Base-by-base conservation (phyloP, 139 green algal species). In the Penium margaritaceum region DNA sequence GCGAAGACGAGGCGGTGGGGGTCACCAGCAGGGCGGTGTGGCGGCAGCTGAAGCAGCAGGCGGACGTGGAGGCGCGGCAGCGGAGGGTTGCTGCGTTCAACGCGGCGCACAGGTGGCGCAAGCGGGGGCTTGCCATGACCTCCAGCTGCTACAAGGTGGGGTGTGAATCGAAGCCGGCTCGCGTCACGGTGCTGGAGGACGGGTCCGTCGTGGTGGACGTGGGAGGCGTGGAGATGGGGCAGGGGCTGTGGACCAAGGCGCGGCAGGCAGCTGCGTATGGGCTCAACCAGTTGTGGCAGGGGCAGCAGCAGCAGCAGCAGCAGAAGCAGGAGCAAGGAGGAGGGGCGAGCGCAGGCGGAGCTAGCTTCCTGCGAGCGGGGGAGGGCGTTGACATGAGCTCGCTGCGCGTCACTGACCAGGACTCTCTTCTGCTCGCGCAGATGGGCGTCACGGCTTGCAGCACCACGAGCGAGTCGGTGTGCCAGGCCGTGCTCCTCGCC, bases 231-330 rank as follows among this genome's bases (percentile, higher is more conserved):
- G 92, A 97, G 86, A 97, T 98, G 93, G 93, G 93, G 0, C 93
- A 98, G 84, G 92, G 92, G 5, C 86, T 97, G 70, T 92, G 95
- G 85, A 96, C 90, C 63, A 97, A 97, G 84, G 88, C 96, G 63
- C 86, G 84, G 0, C 90, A 95, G 83, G 84, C 80, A 12, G 34
- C 60, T 15, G 38, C 44, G 15, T 38, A 33, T 3, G 39, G 19
- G n/a, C 55, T 79, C 38, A 77, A 58, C 57, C 15, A 12, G 6
- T 51, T 67, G 6, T 74, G 66, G 66, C n/a, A 63, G 2, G 24
- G 27, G 5, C 24, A 51, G 38, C n/a, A 63, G n/a, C 27, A 63
- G 27, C n/a, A 63, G 27, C 54, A 27, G 24, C 3, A 63, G 54
- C 17, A 30, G 54, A 30, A 63, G n/a, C 46, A 21, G 46, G 46